phyloP scores from a whole-genome alignment of 2,329 filamentous ascomycete species.

The Paraconiothyrium brasiliense region DNA sequence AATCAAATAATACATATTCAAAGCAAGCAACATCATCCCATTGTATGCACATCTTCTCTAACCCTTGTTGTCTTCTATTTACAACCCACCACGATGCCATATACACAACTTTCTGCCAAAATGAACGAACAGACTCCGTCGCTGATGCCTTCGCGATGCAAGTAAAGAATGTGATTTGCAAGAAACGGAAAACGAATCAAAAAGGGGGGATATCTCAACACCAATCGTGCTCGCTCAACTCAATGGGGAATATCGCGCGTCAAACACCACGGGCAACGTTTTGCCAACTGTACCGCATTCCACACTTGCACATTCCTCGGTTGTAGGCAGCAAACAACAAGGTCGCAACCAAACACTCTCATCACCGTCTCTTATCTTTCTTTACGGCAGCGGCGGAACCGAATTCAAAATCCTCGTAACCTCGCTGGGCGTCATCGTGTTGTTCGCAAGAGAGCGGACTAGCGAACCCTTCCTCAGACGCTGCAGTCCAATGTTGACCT shows the following conservation, averaged over 20 bases:
- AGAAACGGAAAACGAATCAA: constrained; percentile 5
- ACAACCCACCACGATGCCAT: constrained; percentile 9
- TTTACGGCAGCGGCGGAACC: constrained; percentile 32
- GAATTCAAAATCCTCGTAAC: constrained; percentile 50
- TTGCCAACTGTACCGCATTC: background rate
- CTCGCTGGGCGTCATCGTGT: constrained; percentile 60
- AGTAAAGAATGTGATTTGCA: constrained; percentile 6
- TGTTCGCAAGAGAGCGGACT: constrained; percentile 63
- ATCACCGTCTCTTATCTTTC: background rate
- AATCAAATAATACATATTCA: background rate
- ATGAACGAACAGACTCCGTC: constrained; percentile 30
- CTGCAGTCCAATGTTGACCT: constrained; percentile 67
- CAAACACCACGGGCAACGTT: background rate
- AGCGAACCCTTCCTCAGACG: constrained; percentile 65
- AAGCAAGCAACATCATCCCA: too few species aligned
- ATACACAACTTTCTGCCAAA: constrained; percentile 2
- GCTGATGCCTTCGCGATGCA: constrained; percentile 32
- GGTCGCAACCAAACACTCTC: background rate
- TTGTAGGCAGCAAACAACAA: background rate
- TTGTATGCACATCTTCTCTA: constrained; percentile 1
- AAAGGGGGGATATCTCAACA: constrained; percentile 24
- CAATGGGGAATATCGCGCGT: background rate
- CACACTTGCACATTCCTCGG: background rate
- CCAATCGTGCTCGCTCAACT: background rate
- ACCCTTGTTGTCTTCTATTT: background rate